Evolutionary conservation across 495 filamentous ascomycete genomes (phyloP), one percentile per base, ranked within the genome.

Genomic region (Terfezia boudieri): DNA sequence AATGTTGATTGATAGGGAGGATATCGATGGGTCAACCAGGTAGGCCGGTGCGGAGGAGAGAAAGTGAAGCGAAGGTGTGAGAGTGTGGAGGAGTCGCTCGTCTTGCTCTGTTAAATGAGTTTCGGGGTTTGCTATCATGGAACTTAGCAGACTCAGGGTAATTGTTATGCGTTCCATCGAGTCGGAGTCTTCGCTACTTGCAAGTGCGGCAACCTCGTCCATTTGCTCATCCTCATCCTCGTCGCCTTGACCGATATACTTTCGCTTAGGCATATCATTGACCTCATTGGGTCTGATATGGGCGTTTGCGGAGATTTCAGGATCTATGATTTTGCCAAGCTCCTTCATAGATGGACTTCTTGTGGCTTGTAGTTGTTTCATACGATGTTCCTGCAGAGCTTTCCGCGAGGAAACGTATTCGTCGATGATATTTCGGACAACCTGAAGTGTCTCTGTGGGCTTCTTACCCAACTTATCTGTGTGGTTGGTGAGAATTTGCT

Each of bases 361-460:
- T 11, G 8, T 9, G 2, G 14, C 37, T 16, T 37, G 38, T 35
- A 32, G n/a, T 5, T 53, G 36, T 48, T 46, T 14, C 8, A 46
- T 14, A 20, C 14, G 37, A 12, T 49, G 51, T 10, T 20, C 11
- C 22, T 59, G 56, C 9, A 41, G 43, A 2, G 16, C 37, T 23
- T 61, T 58, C 8, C 50, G 41, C 26, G 50, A 62, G 16, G 51
- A n/a, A 1, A 64, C 50, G 17, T 62, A 64, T 55, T 65, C 62
- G 8, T 49, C 59, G 36, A 65, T 32, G 11, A 65, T 59, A 2
- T 53, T 57, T 10, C 53, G 52, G 12, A 65, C 55, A 26, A 65
- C 57, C 55, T 65, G 62, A 10, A 65, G 51, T 6, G 58, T 58
- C 54, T 65, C 55, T 16, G 59, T 58, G 0, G 62, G 62, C 16